These are phyloP conservation scores for Clarireedia monteithiana DNA, from an alignment of 2,329 filamentous ascomycete genomes.

Conservation along the genomic window DNA sequence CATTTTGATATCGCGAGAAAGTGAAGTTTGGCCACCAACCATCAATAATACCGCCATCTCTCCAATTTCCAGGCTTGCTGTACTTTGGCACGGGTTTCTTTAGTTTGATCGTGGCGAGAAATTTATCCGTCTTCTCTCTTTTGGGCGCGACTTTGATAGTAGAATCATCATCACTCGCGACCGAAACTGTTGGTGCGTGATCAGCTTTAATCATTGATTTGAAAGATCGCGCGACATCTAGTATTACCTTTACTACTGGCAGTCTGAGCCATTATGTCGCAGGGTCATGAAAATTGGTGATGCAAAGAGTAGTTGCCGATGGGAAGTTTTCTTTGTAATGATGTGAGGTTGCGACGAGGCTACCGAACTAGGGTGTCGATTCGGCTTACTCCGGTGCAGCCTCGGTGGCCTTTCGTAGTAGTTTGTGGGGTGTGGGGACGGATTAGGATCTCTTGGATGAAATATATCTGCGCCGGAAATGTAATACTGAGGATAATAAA, in stretches of 20 bases:
- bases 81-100: conserved; percentile 57
- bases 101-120: conserved; percentile 48
- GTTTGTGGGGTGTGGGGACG: no score
- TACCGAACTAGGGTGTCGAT: not conserved
- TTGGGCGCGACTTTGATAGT: conserved; percentile 58
- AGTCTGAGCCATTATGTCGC: no score
- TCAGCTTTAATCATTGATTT: not conserved
- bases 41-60: conserved; percentile 55
- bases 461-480: no score
- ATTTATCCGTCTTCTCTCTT: conserved; percentile 31
- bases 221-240: not conserved
- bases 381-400: no score
- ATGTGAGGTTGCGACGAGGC: not conserved
- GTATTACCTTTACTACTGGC: conserved; percentile 11
- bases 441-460: no score
- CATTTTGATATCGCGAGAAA: not conserved
- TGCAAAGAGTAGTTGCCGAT: no score
- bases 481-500: no score
- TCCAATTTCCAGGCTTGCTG: conserved; percentile 63
- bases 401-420: no score
- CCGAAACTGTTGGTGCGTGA: conserved; percentile 8
- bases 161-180: conserved; percentile 42
- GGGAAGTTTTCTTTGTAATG: not conserved
- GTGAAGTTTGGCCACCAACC: conserved; percentile 36
- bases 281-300: not conserved